phyloP scores from a whole-genome alignment of 208 protist species.

The Crithidia thermophila region DNA sequence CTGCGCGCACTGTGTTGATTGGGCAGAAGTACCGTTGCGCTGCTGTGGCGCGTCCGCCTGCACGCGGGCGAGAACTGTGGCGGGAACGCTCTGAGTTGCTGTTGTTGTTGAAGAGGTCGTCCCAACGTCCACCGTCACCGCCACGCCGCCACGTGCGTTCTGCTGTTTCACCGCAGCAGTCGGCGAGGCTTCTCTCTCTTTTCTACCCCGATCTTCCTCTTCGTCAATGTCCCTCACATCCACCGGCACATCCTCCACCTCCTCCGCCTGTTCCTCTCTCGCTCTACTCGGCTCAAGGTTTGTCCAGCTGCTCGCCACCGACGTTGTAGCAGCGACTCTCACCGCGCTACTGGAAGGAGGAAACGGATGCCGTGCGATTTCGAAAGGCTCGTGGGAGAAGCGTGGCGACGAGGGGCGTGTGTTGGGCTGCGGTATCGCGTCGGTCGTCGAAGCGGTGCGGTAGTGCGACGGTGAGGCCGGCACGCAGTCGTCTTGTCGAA shows the following conservation, averaged over 20 bases:
- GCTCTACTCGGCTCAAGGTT: too few relatives aligned
- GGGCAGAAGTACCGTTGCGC: neutral
- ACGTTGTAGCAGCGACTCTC: too few relatives aligned
- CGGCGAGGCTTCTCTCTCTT: neutral
- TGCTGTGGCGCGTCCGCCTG: neutral
- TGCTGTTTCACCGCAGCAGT: conserved; percentile 1
- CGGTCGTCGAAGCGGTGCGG: neutral
- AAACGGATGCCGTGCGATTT: too few relatives aligned
- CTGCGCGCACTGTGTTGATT: too few relatives aligned
- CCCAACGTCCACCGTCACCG: conserved; percentile 36
- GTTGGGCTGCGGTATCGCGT: neutral
- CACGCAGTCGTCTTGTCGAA: too few relatives aligned
- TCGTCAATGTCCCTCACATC: conserved; percentile 5
- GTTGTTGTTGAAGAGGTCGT: neutral
- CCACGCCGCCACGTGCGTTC: conserved; percentile 36
- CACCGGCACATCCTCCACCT: neutral
- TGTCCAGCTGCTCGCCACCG: too few relatives aligned
- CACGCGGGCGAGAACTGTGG: neutral
- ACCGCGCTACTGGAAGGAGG: too few relatives aligned
- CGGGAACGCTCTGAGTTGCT: neutral
- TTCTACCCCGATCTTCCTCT: too few relatives aligned
- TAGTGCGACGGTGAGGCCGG: too few relatives aligned
- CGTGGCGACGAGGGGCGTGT: neutral
- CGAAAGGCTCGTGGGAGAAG: neutral
- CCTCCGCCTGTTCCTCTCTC: neutral